These are phyloP conservation scores for Taphrina communis DNA, from an alignment of 1,139 yeast species.

Conservation along the genomic window DNA sequence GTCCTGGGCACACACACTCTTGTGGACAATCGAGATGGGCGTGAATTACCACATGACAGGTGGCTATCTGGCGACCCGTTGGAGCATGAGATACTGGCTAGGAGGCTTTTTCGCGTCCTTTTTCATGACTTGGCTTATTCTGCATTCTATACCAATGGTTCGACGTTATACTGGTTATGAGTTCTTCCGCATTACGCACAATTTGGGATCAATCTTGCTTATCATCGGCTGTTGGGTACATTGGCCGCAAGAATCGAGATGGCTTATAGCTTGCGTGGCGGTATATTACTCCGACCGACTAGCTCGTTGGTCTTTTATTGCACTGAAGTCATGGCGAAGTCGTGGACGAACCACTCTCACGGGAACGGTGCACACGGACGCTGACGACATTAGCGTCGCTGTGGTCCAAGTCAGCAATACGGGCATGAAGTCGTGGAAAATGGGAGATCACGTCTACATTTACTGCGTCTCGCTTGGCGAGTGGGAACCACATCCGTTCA, in stretches of 20 bases:
- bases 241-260: slow-evolving; percentile 27
- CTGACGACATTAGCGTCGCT: slow-evolving; percentile 42
- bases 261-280: slow-evolving; percentile 28
- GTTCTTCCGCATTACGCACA: slow-evolving; percentile 52
- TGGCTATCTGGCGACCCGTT: slow-evolving; percentile 53
- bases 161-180: slow-evolving; percentile 57
- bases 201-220: slow-evolving; percentile 50
- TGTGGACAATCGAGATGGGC: slow-evolving; percentile 51
- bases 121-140: slow-evolving; percentile 53
- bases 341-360: slow-evolving; percentile 51
- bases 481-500: slow-evolving; percentile 73
- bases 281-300: slow-evolving; percentile 16
- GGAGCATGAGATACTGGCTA: slow-evolving; percentile 50
- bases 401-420: slow-evolving; percentile 52
- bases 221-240: slow-evolving; percentile 36
- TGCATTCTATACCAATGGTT: slow-evolving; percentile 48
- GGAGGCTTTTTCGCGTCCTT: slow-evolving; percentile 56
- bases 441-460: slow-evolving; percentile 67
- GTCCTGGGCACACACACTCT: slow-evolving; percentile 51
- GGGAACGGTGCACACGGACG: slow-evolving; percentile 46
- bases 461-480: slow-evolving; percentile 57
- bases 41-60: slow-evolving; percentile 50
- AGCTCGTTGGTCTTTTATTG: slow-evolving; percentile 1
- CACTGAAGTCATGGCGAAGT: neutral
- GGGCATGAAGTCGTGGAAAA: slow-evolving; percentile 47